phyloP scores from a whole-genome alignment of 345 rosid genomes.

The Populus euphratica region DNA sequence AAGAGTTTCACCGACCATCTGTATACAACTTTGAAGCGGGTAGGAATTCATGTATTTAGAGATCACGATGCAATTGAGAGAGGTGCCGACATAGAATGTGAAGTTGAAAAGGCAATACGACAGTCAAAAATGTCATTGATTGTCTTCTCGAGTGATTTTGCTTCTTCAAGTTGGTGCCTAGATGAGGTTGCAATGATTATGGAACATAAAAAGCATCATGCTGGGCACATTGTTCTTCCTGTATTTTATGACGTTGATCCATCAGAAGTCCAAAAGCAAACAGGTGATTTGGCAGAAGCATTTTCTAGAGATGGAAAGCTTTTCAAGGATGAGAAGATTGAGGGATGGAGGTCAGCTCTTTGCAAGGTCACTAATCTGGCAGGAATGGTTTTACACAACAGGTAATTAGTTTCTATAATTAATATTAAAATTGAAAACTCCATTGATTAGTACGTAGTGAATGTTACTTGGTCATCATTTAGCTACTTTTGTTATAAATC shows the following conservation, averaged over 20 bases:
- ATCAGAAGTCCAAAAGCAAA: not conserved
- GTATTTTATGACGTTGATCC: not conserved
- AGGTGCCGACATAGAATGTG: not conserved
- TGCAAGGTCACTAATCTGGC: no score
- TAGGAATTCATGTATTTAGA: not conserved
- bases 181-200: not conserved
- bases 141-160: not conserved
- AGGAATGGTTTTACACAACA: no score
- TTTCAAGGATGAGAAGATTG: not conserved
- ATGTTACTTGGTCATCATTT: no score
- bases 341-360: not conserved
- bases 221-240: not conserved
- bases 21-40: not conserved
- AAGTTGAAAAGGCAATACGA: not conserved
- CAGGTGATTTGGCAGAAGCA: not conserved
- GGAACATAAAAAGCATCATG: not conserved
- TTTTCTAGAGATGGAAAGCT: not conserved
- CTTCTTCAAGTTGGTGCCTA: not conserved
- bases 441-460: no score
- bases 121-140: not conserved
- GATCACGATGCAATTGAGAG: not conserved
- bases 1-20: not conserved
- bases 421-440: no score
- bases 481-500: no score
- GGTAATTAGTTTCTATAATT: no score